phyloP scores from a whole-genome alignment of 345 rosid genomes.

The Trapa bicornis region DNA sequence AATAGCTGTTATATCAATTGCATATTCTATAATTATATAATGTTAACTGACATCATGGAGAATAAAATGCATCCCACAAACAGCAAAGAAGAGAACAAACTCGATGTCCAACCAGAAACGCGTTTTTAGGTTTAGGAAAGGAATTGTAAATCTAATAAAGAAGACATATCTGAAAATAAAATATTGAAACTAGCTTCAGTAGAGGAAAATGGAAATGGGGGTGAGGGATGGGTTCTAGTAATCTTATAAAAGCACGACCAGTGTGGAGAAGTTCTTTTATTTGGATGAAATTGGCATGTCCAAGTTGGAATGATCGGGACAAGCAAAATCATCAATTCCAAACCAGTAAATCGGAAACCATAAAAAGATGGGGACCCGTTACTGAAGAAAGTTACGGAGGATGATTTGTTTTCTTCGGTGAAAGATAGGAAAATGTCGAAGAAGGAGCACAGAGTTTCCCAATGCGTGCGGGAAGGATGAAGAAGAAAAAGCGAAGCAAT shows the following conservation, averaged over 20 bases:
- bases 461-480: not conserved
- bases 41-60: not conserved
- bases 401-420: not conserved
- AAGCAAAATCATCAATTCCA: not conserved
- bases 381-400: not conserved
- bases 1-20: not conserved
- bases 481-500: not conserved
- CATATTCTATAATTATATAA: not conserved
- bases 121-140: not conserved
- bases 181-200: not conserved
- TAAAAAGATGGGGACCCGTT: not conserved
- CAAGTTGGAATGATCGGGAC: not conserved
- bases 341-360: not conserved
- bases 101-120: not conserved
- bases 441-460: not conserved
- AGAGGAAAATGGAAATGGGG: not conserved
- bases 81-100: not conserved
- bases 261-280: not conserved
- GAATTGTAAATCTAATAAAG: not conserved
- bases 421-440: not conserved
- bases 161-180: not conserved
- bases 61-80: not conserved
- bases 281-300: not conserved
- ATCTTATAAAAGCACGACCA: not conserved
- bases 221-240: not conserved